Base-by-base conservation (phyloP, 495 filamentous ascomycete genomes). In the Elaphomyces granulatus region DNA sequence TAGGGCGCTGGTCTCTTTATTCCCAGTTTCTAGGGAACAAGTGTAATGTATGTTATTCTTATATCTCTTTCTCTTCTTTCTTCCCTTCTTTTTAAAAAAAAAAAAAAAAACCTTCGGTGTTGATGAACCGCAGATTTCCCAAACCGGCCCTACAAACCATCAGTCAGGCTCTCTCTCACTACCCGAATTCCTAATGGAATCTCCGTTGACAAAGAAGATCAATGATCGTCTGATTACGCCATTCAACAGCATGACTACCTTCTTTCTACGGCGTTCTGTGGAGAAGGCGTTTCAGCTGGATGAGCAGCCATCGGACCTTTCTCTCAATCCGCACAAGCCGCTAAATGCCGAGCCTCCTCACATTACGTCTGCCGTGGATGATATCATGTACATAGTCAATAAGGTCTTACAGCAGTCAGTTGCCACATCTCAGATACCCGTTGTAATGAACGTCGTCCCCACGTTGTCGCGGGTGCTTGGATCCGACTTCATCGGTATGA, bases 241-340 rank as follows among this genome's bases (percentile, higher is more conserved):
- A 1, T 95, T 94, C 65, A 87, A 87, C 48, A 59, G 66, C 31
- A 81, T 98, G 71, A 85, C 84, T 4, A 87, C 79, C 16, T 98
- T 98, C 67, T 95, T 94, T 74, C 82, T 94, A 64, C 81, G 90
- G 6, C 77, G 90, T 34, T 92, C 85, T 12, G 85, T 98, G 9
- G 90, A 98, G 49, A 94, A 90, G 54, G 86, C 90, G 2, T 98
- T 98, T 59, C 90, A 96, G 58, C 67, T 98, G n/a, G 92, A 98
- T 54, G 92, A 98, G 59, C 72, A 76, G n/a, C 88, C 90, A 0
- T 64, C 69, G 0, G 84, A 82, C 32, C 65, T 95, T 20, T 79
- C 78, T 2, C 61, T 96, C 23, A 83, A 79, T 48, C 68, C 72
- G 12, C 77, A 68, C 38, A 80, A 68, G 40, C 58, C 78, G 6